Conservation (phyloP, 2,329 filamentous ascomycete genomes). For the Didymosphaeria variabile region DNA sequence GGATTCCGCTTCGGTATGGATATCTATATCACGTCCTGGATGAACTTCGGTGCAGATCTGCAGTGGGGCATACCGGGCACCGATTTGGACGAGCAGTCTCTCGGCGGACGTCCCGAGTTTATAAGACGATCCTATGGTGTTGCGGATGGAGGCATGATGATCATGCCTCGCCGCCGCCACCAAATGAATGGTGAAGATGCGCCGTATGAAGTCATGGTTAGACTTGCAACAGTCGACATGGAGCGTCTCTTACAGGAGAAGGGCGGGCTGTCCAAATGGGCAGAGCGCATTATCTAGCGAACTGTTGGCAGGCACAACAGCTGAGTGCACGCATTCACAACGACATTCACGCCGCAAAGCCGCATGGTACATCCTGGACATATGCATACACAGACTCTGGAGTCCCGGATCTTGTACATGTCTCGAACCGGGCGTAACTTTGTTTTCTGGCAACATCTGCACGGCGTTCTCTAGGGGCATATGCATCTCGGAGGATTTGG, state of each 20-base stretch:
- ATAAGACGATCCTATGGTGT: slow-evolving; percentile 42
- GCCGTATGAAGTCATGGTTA: slow-evolving; percentile 46
- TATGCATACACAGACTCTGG: slow-evolving; percentile 6
- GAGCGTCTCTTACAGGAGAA: slow-evolving; percentile 38
- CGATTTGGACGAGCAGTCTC: slow-evolving; percentile 29
- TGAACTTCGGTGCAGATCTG: slow-evolving; percentile 44
- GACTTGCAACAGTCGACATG: slow-evolving; percentile 47
- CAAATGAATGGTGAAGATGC: slow-evolving; percentile 34
- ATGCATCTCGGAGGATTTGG: slow-evolving; percentile 28
- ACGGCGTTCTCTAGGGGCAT: slow-evolving; percentile 23
- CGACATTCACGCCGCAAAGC: background rate
- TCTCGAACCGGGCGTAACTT: slow-evolving; percentile 1
- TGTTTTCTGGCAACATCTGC: slow-evolving; percentile 13
- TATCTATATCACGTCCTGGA: slow-evolving; percentile 48
- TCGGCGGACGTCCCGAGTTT: slow-evolving; percentile 43
- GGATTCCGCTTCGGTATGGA: slow-evolving; percentile 42
- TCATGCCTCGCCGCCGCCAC: slow-evolving; percentile 42
- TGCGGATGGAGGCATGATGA: slow-evolving; percentile 47
- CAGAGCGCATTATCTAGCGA: slow-evolving; percentile 35
- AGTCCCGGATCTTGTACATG: slow-evolving; percentile 15
- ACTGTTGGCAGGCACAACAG: slow-evolving; percentile 8
- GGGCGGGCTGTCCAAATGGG: slow-evolving; percentile 40
- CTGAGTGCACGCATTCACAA: background rate
- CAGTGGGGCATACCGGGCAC: slow-evolving; percentile 48
- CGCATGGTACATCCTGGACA: slow-evolving; percentile 5